Evolutionary conservation across 2,329 filamentous ascomycete genomes (phyloP).

Genomic region (Neocatenulostroma microsporum): DNA sequence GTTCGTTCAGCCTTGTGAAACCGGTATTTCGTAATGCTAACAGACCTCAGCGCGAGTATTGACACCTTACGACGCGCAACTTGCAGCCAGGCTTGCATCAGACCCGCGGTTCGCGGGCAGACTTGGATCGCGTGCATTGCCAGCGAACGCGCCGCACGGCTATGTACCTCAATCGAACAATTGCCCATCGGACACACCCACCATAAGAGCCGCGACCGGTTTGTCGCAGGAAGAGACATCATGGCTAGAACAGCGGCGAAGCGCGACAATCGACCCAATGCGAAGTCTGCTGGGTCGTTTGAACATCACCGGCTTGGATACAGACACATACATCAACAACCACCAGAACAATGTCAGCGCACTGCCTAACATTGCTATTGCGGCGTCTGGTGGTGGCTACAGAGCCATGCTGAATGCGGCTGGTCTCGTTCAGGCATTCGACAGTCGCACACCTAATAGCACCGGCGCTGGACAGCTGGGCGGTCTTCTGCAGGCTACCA

Average conservation of each 20-base stretch:
- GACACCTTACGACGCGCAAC: no score
- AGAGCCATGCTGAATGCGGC: conserved; percentile 78
- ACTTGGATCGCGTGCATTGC: conserved; percentile 19
- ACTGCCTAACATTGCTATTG: conserved; percentile 64
- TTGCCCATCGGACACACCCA: conserved; percentile 64
- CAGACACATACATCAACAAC: conserved; percentile 60
- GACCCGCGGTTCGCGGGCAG: no score
- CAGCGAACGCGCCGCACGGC: conserved; percentile 53
- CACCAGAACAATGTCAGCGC: conserved; percentile 48
- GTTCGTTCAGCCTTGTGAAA: no score
- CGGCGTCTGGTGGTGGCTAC: conserved; percentile 77
- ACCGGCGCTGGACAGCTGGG: conserved; percentile 62
- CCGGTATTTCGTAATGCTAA: no score
- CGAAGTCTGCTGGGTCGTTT: conserved; percentile 62
- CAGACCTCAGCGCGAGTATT: no score
- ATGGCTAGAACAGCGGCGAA: conserved; percentile 66
- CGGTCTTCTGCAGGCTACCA: conserved; percentile 71
- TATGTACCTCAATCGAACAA: conserved; percentile 63
- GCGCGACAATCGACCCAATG: conserved; percentile 68
- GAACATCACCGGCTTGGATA: conserved; percentile 71
- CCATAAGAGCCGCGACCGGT: conserved; percentile 54
- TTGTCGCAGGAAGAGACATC: conserved; percentile 62
- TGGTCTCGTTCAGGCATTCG: conserved; percentile 71
- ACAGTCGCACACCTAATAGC: conserved; percentile 59
- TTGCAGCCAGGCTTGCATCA: no score